Evolutionary conservation across 495 filamentous ascomycete species (phyloP), one percentile per base, ranked within the genome.

Genomic region (Hypoxylon fuscum): DNA sequence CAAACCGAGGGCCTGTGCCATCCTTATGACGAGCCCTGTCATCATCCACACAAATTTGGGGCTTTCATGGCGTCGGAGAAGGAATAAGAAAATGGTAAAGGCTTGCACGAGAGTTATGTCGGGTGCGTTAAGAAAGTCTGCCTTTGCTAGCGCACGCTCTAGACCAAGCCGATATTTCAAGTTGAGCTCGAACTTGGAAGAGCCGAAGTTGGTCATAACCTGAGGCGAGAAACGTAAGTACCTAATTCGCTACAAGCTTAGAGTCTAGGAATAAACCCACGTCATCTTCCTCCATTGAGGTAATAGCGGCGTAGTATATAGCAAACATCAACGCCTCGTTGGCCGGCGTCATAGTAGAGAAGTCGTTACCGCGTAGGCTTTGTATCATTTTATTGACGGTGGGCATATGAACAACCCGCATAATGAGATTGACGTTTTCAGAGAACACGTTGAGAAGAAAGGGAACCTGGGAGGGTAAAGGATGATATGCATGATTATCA

Each of bases 281-380:
- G 70, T 86, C 82, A 4, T 84, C 79, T 7, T 83, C 78, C 17
- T 84, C 84, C 80, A 86, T 80, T 0, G 84, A 87, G 1, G 74
- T 78, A 9, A 87, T 67, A 1, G 86, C 78, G 0, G 83, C 78
- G 64, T 86, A 87, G 65, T 85, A 87, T 4, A 87, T 83, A 0
- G 84, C 74, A 66, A 87, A 86, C 68, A 87, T 72, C 40, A 88
- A 66, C 10, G 85, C 83, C 59, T 88, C 81, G 44, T 84, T 77
- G 21, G 75, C 68, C 5, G 77, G 74, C 0, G 76, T 73, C 0
- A 80, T 61, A 15, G 53, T 43, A 18, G 74, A 64, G 48, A 70
- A 64, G 17, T 74, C 67, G 34, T 64, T 66, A 2, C 70, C 68
- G 7, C 75, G 74, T 14, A 74, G 61, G 34, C 75, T 68, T 4